Conservation (phyloP, 306 rosid genomes). For the Lathyrus sativus region DNA sequence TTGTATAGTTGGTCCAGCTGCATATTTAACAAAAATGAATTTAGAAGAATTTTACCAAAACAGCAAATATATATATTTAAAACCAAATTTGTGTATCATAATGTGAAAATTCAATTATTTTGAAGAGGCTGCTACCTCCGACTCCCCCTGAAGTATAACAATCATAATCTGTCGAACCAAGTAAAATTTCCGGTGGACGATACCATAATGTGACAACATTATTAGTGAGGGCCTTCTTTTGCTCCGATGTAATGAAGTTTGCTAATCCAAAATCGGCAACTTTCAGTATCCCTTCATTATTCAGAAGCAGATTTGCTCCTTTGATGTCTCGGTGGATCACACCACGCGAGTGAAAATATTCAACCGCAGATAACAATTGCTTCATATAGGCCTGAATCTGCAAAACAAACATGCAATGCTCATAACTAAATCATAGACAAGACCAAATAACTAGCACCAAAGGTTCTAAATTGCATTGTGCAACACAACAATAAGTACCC, state of each 20-base stretch:
- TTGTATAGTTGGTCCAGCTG: conserved; percentile 98
- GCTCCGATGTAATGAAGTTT: conserved; percentile 58
- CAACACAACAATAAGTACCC: no score
- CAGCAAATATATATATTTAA: no score
- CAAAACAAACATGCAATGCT: conserved; percentile 25
- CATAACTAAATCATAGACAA: background rate
- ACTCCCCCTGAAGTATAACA: conserved; percentile 91
- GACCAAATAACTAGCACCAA: background rate
- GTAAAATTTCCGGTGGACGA: conserved; percentile 22
- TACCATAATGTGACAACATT: conserved; percentile 95
- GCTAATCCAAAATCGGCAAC: conserved; percentile 97
- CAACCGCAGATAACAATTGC: conserved; percentile 70
- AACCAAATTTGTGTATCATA: background rate
- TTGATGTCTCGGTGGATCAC: conserved; percentile 92
- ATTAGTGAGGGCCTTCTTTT: conserved; percentile 73
- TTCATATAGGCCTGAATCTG: conserved; percentile 48
- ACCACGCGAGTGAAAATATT: conserved; percentile 84
- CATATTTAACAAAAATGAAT: background rate
- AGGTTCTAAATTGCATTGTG: background rate
- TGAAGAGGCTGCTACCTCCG: conserved; percentile 62
- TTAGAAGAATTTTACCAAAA: no score
- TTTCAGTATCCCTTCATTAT: conserved; percentile 63
- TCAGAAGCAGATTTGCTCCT: conserved; percentile 94
- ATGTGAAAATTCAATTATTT: conserved; percentile 24
- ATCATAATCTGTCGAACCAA: conserved; percentile 73